phyloP scores from a whole-genome alignment of 1,284 basidiomycete genomes.

The Fomes fomentarius region DNA sequence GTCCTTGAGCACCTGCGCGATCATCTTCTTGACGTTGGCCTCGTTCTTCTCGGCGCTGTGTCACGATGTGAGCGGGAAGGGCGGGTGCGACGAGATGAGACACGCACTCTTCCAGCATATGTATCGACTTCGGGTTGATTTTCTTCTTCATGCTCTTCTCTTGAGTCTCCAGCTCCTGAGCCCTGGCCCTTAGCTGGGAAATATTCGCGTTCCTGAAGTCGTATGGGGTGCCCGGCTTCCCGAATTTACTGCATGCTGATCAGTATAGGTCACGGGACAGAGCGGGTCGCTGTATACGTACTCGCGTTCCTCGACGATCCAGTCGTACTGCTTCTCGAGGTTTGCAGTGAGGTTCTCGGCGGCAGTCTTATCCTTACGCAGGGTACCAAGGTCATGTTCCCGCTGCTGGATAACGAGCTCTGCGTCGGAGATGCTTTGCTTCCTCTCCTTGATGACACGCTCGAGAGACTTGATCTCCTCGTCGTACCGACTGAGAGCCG shows the following conservation, averaged over 20 bases:
- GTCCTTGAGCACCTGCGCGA: constrained; percentile 89
- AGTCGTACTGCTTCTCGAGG: constrained; percentile 84
- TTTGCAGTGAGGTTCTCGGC: constrained; percentile 49
- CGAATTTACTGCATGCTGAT: constrained; percentile 64
- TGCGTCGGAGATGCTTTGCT: constrained; percentile 71
- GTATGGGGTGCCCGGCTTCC: constrained; percentile 81
- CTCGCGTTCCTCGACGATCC: constrained; percentile 90
- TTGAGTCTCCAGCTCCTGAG: constrained; percentile 77
- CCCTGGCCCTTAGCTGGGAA: constrained; percentile 62
- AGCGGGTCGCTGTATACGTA: constrained; percentile 44
- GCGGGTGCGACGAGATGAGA: background rate
- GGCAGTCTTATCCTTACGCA: constrained; percentile 57
- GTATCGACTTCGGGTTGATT: constrained; percentile 94
- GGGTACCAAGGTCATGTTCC: constrained; percentile 52
- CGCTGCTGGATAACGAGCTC: constrained; percentile 71
- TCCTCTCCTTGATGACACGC: constrained; percentile 80
- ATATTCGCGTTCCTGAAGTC: constrained; percentile 84
- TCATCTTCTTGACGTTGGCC: constrained; percentile 83
- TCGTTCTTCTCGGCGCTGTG: constrained; percentile 95
- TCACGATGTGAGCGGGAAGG: background rate
- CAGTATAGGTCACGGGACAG: background rate
- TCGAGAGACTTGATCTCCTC: constrained; percentile 87
- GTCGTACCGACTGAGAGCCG: constrained; percentile 87
- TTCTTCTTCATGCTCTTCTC: constrained; percentile 94
- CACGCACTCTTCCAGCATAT: constrained; percentile 91